Percentiles rank a stretch among this genome's conserved stretches.
Evolutionary conservation across 495 filamentous ascomycete genomes (phyloP).

Genomic region (Neurospora cerealis): DNA sequence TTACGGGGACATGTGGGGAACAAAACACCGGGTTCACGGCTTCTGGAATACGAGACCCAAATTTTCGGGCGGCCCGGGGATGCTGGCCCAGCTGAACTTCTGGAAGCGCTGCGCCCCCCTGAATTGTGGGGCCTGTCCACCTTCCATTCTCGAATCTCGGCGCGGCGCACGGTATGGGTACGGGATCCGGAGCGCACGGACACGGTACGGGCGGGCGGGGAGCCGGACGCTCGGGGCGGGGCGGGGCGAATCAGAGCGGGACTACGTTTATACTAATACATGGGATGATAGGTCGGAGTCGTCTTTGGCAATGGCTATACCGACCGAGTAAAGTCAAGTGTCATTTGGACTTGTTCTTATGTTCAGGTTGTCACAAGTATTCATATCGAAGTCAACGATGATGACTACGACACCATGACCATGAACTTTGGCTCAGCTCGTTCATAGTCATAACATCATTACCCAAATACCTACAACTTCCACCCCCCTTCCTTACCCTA

Average conservation of each 20-base stretch:
- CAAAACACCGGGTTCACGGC: background rate
- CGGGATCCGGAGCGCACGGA: background rate
- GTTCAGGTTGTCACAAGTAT: background rate
- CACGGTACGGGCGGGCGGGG: background rate
- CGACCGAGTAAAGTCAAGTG: background rate
- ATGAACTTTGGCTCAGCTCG: background rate
- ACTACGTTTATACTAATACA: no score
- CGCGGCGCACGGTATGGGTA: background rate
- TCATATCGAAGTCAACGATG: background rate
- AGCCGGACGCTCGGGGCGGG: background rate
- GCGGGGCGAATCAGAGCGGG: no score
- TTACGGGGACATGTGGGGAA: background rate
- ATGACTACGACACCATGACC: background rate
- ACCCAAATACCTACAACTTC: background rate
- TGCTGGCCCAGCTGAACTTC: background rate
- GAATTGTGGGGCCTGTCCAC: background rate
- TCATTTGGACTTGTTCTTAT: background rate
- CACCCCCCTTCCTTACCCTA: constrained; percentile 1
- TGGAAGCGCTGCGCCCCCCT: background rate
- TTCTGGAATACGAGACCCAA: background rate
- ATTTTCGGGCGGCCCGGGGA: background rate
- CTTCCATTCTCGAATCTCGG: background rate
- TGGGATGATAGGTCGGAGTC: background rate
- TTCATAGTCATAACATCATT: background rate
- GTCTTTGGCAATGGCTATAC: background rate